Evolutionary conservation across 345 rosid genomes (phyloP), one percentile per base, ranked within the genome.

Genomic region (Dimocarpus longan): DNA sequence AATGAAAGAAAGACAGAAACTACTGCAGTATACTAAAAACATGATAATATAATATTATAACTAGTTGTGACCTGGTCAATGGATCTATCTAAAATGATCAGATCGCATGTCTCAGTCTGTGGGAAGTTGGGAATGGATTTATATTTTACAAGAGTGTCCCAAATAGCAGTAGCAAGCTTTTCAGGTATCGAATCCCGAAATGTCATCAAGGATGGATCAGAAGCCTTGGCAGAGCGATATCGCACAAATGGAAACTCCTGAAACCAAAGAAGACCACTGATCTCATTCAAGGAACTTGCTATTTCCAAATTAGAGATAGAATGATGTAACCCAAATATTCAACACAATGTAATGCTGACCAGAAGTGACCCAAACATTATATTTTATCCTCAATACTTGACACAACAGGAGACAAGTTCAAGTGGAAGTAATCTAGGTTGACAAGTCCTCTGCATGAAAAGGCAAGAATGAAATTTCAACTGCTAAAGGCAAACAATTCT

Each of bases 111-210:
- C 81, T 90, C 95, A 22, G 84, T 88, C 82, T 90, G 93, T 48
- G 99, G 98, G 77, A 86, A 95, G 86, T 93, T 90, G 42, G 99
- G 98, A 82, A 93, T 93, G 70, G 95, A 81, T 84, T 92, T 93
- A 80, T 85, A 95, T 66, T 89, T 89, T 12, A 57, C 69, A 76
- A 95, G 24, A 84, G 76, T 79, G 39, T 85, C 83, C 87, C 91
- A 93, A 73, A 95, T 78, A 77, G 89, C 92, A 78, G 85, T 83
- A 66, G 98, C 98, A 84, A 93, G 94, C 85, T 87, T 95, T 75
- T 87, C 64, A 3, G 98, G 93, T 81, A 95, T 80, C 68, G 82
- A 81, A 64, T 90, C 93, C 21, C 92, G 91, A 73, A 80, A 79
- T 40, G 92, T 43, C 32, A 71, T 70, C 5, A 82, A 74, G 67